Conservation (phyloP, 345 rosid species). For the Punica granatum region DNA sequence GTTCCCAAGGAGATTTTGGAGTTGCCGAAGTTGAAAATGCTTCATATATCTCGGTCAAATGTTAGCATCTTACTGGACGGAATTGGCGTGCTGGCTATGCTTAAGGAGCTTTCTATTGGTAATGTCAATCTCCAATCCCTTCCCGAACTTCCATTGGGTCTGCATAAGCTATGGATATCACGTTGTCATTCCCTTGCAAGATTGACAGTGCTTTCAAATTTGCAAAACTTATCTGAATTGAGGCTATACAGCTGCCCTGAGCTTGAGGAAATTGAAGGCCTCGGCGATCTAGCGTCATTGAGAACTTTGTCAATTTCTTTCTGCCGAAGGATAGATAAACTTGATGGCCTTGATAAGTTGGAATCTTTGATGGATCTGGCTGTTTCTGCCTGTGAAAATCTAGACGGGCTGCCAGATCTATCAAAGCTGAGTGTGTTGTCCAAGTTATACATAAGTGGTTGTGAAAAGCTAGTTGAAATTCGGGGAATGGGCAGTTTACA, state of each 20-base stretch:
- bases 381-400: not conserved
- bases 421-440: not conserved
- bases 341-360: not conserved
- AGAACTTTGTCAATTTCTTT: not conserved
- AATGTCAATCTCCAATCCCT: not conserved
- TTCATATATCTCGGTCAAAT: not conserved
- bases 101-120: not conserved
- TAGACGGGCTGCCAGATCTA: not conserved
- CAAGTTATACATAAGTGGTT: not conserved
- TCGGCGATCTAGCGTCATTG: not conserved
- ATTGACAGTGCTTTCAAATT: not conserved
- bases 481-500: not conserved
- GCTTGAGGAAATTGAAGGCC: not conserved
- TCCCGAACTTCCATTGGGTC: not conserved
- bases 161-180: not conserved
- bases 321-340: not conserved
- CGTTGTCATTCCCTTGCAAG: not conserved
- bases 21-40: not conserved
- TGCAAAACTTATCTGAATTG: not conserved
- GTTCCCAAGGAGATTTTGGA: not conserved
- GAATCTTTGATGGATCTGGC: not conserved
- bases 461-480: not conserved
- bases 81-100: not conserved
- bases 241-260: not conserved
- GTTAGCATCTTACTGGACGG: not conserved